Conservation (phyloP, 2,329 filamentous ascomycete species). For the Colletotrichum ledebouriae region DNA sequence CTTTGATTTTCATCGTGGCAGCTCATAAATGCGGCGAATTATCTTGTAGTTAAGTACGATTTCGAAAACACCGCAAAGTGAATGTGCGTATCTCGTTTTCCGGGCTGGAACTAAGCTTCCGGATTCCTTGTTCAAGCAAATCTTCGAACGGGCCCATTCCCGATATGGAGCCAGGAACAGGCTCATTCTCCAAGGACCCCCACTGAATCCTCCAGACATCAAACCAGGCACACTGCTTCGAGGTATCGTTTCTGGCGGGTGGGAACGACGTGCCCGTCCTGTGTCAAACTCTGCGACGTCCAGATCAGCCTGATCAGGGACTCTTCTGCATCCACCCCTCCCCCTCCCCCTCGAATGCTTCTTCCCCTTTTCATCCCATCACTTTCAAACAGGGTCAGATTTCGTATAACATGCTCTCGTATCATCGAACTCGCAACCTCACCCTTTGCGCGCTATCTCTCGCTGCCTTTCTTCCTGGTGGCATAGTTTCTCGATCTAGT, state of each 20-base stretch:
- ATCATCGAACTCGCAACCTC: not conserved
- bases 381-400: conserved; percentile 3
- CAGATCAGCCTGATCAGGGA: conserved; percentile 15
- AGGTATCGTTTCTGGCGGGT: too few species aligned
- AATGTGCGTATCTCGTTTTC: not conserved
- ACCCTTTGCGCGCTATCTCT: too few species aligned
- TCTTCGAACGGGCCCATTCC: not conserved
- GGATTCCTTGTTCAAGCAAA: too few species aligned
- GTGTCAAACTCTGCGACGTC: too few species aligned
- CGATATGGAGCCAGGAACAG: conserved; percentile 8
- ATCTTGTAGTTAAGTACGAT: not conserved
- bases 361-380: not conserved
- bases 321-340: conserved; percentile 5
- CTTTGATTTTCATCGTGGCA: too few species aligned
- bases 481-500: not conserved
- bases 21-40: too few species aligned
- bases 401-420: not conserved
- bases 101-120: not conserved
- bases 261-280: too few species aligned
- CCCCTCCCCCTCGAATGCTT: not conserved
- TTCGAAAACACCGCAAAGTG: not conserved
- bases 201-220: not conserved
- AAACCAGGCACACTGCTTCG: not conserved
- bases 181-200: not conserved
- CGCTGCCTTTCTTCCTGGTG: not conserved